These are phyloP conservation scores for Asterella californica DNA, from an alignment of 225 moss, liverwort and hornwort species.

Conservation along the genomic window DNA sequence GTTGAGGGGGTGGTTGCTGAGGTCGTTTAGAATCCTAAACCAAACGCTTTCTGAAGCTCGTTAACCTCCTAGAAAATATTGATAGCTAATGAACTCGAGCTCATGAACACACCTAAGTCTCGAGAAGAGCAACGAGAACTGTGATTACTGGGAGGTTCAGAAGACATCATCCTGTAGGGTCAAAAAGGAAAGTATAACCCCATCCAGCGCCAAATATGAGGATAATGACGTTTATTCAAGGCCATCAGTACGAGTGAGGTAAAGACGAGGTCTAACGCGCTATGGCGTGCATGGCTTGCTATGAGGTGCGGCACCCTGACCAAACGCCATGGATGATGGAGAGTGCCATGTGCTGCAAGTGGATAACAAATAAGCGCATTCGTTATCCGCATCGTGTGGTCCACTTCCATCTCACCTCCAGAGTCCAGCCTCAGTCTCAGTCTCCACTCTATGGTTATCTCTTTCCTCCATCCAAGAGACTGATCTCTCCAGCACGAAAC, in stretches of 20 bases:
- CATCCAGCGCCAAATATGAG: not conserved
- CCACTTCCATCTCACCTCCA: not conserved
- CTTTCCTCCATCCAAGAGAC: not conserved
- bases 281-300: not conserved
- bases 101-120: too few species aligned
- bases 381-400: not conserved
- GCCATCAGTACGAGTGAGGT: not conserved
- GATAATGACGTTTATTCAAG: not conserved
- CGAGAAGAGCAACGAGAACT: too few species aligned
- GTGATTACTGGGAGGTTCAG: not conserved
- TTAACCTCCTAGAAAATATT: too few species aligned
- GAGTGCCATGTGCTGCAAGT: not conserved
- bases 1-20: too few species aligned
- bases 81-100: too few species aligned
- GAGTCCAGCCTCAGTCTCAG: not conserved
- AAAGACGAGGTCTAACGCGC: not conserved
- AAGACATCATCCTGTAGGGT: not conserved
- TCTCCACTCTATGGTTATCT: not conserved
- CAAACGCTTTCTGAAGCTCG: too few species aligned
- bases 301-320: not conserved
- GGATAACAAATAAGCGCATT: not conserved
- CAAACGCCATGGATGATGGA: not conserved
- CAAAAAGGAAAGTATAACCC: not conserved
- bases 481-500: not conserved
- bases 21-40: too few species aligned